A percentile compares a stretch with the other conserved stretches of the same genome.
Conservation (phyloP, 805 yeast species). For the Candida odintsovae region DNA sequence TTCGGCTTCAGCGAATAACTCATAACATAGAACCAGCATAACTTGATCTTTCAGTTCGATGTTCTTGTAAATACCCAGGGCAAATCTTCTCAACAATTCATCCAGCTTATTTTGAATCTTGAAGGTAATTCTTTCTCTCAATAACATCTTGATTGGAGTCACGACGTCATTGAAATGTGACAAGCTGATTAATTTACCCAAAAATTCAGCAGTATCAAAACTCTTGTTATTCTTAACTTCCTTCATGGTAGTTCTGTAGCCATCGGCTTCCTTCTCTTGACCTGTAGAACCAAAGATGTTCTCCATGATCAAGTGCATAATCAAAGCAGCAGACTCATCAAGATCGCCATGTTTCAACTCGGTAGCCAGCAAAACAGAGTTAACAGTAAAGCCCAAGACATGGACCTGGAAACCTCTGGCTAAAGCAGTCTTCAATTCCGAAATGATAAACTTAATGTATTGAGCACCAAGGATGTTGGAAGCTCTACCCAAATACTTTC, state of each 20-base stretch:
- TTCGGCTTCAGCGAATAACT: conserved; percentile 54
- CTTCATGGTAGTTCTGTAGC: conserved; percentile 76
- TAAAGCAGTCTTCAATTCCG: conserved; percentile 73
- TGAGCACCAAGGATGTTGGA: conserved; percentile 61
- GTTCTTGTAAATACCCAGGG: conserved; percentile 77
- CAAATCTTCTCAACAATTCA: conserved; percentile 69
- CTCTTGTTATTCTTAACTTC: conserved; percentile 89
- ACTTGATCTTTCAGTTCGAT: conserved; percentile 49
- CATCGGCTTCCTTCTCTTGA: conserved; percentile 92
- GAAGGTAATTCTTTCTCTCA: conserved; percentile 58
- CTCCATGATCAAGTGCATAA: conserved; percentile 79
- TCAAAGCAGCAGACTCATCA: conserved; percentile 54
- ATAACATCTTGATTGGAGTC: conserved; percentile 60
- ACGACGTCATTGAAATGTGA: conserved; percentile 51
- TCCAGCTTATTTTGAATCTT: conserved; percentile 71
- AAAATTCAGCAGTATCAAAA: conserved; percentile 77
- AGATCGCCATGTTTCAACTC: conserved; percentile 63
- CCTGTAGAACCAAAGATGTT: conserved; percentile 90
- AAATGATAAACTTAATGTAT: conserved; percentile 68
- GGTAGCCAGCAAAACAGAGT: conserved; percentile 58
- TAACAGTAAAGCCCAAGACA: conserved; percentile 83
- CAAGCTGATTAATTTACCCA: conserved; percentile 60
- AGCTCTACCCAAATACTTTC: conserved; percentile 68
- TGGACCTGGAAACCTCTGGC: conserved; percentile 91
- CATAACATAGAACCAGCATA: conserved; percentile 66